phyloP scores from a whole-genome alignment of 257 asterid species.

The Solanum virginianum region DNA sequence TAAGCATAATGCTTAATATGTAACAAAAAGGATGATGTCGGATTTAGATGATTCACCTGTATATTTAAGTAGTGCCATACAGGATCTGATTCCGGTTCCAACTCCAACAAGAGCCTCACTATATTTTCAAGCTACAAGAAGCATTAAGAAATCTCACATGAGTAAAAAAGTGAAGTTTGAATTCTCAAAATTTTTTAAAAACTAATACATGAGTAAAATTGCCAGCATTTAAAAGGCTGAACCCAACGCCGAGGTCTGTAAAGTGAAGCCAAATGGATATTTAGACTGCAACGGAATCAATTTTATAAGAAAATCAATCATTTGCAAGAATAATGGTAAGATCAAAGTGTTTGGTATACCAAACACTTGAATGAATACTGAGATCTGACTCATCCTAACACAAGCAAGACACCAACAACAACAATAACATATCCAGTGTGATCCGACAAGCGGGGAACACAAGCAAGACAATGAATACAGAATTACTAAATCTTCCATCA shows the following conservation, averaged over 20 bases:
- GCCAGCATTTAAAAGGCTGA: background rate
- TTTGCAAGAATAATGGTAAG: background rate
- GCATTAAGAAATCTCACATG: slow-evolving; percentile 10
- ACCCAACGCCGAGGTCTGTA: background rate
- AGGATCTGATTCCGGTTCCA: slow-evolving; percentile 97
- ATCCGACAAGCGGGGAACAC: background rate
- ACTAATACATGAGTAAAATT: background rate
- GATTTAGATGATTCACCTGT: slow-evolving; percentile 42
- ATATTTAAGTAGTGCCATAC: slow-evolving; percentile 81
- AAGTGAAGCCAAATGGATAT: background rate
- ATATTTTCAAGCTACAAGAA: slow-evolving; percentile 88
- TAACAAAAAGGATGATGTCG: background rate
- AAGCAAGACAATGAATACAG: background rate
- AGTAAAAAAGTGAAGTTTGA: background rate
- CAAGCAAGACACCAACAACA: background rate
- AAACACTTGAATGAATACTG: background rate
- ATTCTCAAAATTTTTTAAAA: background rate
- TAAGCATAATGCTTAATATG: background rate
- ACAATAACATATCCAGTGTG: background rate
- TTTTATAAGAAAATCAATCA: background rate
- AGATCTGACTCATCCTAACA: background rate
- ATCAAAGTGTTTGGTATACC: background rate
- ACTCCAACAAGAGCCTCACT: slow-evolving; percentile 88
- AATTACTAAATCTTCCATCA: background rate
- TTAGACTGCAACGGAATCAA: background rate